Evolutionary conservation across 2,329 filamentous ascomycete species (phyloP).

Genomic region (Orbilia ellipsospora): DNA sequence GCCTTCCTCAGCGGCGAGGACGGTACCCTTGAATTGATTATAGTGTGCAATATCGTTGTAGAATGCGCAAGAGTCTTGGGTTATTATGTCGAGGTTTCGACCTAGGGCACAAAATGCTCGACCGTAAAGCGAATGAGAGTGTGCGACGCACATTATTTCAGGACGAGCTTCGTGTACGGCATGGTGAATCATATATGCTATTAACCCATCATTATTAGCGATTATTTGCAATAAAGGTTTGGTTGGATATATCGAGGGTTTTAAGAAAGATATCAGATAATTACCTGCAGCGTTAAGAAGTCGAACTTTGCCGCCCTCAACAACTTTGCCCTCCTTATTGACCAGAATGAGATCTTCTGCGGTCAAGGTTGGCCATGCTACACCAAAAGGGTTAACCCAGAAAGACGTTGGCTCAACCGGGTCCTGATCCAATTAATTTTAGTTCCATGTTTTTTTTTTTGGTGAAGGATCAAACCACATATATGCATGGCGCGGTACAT

Average conservation of each 20-base stretch:
- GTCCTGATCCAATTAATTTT: slow-evolving; percentile 62
- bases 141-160: slow-evolving; percentile 70
- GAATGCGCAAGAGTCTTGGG: slow-evolving; percentile 70
- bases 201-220: slow-evolving; percentile 7
- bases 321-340: slow-evolving; percentile 70
- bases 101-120: slow-evolving; percentile 73
- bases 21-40: slow-evolving; percentile 67
- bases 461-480: slow-evolving; percentile 65
- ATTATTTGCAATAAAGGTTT: slow-evolving; percentile 56
- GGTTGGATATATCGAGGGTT: background rate
- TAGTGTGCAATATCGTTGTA: slow-evolving; percentile 64
- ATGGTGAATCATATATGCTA: slow-evolving; percentile 72
- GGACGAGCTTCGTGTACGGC: slow-evolving; percentile 71
- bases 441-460: slow-evolving; percentile 67
- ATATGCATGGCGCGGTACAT: slow-evolving; percentile 3
- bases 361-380: slow-evolving; percentile 72
- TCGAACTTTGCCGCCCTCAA: slow-evolving; percentile 70
- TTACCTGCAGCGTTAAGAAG: slow-evolving; percentile 64
- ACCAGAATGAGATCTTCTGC: slow-evolving; percentile 76
- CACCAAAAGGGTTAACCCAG: slow-evolving; percentile 76
- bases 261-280: background rate
- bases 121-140: slow-evolving; percentile 71
- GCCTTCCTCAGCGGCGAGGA: slow-evolving; percentile 68
- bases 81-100: slow-evolving; percentile 70
- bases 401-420: slow-evolving; percentile 71